These are phyloP conservation scores for Glycyrrhiza uralensis DNA, from an alignment of 306 rosid species.

Conservation along the genomic window DNA sequence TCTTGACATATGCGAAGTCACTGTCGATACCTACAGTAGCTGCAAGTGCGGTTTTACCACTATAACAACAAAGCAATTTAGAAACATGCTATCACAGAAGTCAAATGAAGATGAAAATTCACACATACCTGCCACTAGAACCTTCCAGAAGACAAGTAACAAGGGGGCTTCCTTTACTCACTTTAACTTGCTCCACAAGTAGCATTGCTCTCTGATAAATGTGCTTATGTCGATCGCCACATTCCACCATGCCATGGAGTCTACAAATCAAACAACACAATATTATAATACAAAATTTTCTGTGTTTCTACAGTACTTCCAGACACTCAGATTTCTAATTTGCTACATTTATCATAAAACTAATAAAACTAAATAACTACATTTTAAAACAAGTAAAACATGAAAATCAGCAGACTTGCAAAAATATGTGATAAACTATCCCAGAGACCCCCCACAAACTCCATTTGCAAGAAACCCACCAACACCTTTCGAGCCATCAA, in stretches of 20 bases:
- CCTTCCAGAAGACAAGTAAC: slow-evolving; percentile 96
- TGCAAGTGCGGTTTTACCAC: slow-evolving; percentile 94
- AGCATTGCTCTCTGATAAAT: slow-evolving; percentile 77
- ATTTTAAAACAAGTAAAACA: not conserved
- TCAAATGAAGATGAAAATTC: slow-evolving; percentile 10
- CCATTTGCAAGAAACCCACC: not conserved
- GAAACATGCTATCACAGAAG: slow-evolving; percentile 25
- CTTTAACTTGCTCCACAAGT: slow-evolving; percentile 94
- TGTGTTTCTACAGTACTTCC: slow-evolving; percentile 9
- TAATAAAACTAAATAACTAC: slow-evolving; percentile 15
- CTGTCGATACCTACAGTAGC: slow-evolving; percentile 97
- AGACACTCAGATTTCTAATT: slow-evolving; percentile 6
- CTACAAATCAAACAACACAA: slow-evolving; percentile 42
- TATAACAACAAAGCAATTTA: slow-evolving; percentile 46
- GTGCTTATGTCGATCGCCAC: slow-evolving; percentile 84
- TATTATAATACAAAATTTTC: not conserved
- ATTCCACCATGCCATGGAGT: slow-evolving; percentile 83
- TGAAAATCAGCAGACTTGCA: not conserved
- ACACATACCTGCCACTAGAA: slow-evolving; percentile 78
- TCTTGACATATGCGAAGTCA: slow-evolving; percentile 96
- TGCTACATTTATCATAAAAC: not conserved
- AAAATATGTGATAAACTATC: not conserved
- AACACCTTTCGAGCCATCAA: slow-evolving; percentile 3
- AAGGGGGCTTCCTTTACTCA: slow-evolving; percentile 92
- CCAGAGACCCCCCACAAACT: not conserved